Evolutionary conservation across 169 alveolate genomes (phyloP).

Genomic region (Perkinsus marinus): DNA sequence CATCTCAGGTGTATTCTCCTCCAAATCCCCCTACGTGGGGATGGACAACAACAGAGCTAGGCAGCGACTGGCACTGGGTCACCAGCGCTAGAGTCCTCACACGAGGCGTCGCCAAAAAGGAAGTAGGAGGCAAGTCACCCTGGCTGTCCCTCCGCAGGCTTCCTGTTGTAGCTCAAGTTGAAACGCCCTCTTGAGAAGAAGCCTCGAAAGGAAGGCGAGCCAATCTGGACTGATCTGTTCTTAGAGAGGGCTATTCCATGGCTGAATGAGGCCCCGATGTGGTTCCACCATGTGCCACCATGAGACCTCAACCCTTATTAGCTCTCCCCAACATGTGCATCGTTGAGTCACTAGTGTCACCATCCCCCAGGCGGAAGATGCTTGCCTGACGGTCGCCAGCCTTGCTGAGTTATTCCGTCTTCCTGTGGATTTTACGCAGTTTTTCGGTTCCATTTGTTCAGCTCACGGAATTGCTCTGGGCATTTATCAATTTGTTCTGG

Average conservation of each 20-base stretch:
- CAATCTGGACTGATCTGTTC: not conserved
- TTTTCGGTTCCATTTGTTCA: no score
- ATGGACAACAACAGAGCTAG: not conserved
- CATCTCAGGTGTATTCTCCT: not conserved
- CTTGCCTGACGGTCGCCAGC: no score
- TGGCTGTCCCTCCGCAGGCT: no score
- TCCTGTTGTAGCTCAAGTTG: not conserved
- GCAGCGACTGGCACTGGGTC: not conserved
- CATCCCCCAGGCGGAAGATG: no score
- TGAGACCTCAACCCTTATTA: no score
- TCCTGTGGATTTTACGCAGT: no score
- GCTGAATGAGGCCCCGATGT: not conserved
- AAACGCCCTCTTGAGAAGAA: not conserved
- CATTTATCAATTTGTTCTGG: no score
- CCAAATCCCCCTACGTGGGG: not conserved
- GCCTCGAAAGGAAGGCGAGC: not conserved
- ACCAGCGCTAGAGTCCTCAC: not conserved
- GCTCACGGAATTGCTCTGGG: no score
- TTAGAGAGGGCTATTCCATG: not conserved
- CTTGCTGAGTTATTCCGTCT: no score
- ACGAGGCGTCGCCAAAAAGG: not conserved
- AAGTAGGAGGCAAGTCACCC: not conserved
- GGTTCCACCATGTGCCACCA: not conserved
- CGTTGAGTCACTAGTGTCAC: no score
- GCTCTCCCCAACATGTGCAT: no score